Evolutionary conservation across 2,329 filamentous ascomycete species (phyloP).

Genomic region (Diplodia sapinea): DNA sequence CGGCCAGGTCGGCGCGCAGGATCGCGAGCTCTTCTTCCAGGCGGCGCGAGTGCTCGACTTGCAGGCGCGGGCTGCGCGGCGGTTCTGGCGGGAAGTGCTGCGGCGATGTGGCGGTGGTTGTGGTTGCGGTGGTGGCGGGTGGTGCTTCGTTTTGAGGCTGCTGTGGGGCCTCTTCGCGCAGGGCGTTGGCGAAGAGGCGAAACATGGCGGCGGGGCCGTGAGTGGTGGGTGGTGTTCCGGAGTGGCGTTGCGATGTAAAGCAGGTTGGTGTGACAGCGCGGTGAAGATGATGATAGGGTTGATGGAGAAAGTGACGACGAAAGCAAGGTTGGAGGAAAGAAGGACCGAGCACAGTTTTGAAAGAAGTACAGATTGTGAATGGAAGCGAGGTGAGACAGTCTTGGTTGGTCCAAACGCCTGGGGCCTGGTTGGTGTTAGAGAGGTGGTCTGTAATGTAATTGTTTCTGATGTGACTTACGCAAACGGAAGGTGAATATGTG

Average conservation of each 20-base stretch:
- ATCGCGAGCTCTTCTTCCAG: conserved; percentile 27
- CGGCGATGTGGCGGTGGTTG: neutral
- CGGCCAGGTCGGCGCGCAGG: conserved; percentile 4
- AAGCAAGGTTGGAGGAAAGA: neutral
- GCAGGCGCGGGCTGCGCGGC: conserved; percentile 25
- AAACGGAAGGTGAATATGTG: conserved; percentile 5
- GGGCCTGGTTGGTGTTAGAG: neutral
- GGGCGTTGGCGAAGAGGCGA: conserved; percentile 12
- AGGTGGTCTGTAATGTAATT: no score
- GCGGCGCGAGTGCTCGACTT: conserved; percentile 20
- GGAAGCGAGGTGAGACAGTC: neutral
- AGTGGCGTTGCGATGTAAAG: neutral
- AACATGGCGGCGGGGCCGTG: neutral
- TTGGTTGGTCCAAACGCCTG: neutral
- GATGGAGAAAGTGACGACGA: neutral
- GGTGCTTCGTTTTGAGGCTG: no score
- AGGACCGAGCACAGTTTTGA: neutral
- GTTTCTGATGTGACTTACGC: neutral
- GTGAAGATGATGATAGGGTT: neutral
- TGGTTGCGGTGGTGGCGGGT: neutral
- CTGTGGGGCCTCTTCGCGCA: neutral
- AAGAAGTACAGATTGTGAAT: neutral
- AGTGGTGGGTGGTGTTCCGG: neutral
- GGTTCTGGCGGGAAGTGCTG: neutral
- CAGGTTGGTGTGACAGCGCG: neutral